Evolutionary conservation across 345 rosid species (phyloP), one percentile per base, ranked within the genome.

Genomic region (Eucalyptus globulus): DNA sequence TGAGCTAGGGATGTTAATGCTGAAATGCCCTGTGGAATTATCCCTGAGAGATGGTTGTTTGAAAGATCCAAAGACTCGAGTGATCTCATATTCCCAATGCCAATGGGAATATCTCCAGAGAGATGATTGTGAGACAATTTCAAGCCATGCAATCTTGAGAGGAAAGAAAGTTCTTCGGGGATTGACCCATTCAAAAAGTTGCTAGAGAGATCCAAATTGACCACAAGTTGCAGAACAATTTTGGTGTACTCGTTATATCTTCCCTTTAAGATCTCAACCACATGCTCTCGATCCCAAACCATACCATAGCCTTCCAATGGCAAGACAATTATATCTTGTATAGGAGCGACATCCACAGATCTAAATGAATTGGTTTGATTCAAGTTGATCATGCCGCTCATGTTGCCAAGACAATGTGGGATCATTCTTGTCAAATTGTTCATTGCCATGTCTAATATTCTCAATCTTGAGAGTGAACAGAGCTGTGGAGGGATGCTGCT

Each of bases 41-140:
- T 12, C 11, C 93, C 92, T 1, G 88, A 87, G 8, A 93, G 86
- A 0, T 49, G 88, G 72, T 93, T 92, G 47, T 67, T 9, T 3
- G 91, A 92, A 47, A 93, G 89, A 37, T 93, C 94, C 7, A 90
- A 89, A 10, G 90, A 87, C 83, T 91, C 91, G 12, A 92, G 80
- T 1, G 8, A 11, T 4, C 6, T 65, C 89, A 93, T 34, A 19
- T 31, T n/a, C 22, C 90, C 88, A 34, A 93, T 89, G 9, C 56
- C 31, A 7, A 11, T 14, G 3, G 91, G 92, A 26, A 93, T 88
- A 17, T 72, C 2, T 10, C 93, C 93, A 24, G n/a, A 49, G 12
- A 90, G 86, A 34, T 69, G 80, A 81, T 92, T 93, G 43, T 58
- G n/a, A 0, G 93, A 92, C 27, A 93, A 60, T 72, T 92, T 93